Evolutionary conservation across 140 eudicot genomes (phyloP).

Genomic region (Flaveria floridana): DNA sequence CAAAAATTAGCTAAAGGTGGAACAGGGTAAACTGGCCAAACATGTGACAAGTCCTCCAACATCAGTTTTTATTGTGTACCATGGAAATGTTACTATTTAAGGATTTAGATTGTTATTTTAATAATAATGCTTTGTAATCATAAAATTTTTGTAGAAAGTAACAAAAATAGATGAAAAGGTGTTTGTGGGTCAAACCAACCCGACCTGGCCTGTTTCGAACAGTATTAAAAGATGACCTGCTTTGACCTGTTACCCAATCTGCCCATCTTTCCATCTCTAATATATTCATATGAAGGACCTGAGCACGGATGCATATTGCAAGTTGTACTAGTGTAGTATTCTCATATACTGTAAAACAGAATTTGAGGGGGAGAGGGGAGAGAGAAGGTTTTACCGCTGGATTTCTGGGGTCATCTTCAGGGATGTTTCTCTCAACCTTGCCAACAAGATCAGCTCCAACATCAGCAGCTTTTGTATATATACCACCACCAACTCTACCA

Average conservation of each 20-base stretch:
- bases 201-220: not conserved
- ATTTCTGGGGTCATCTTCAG: slow-evolving; percentile 94
- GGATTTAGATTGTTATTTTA: not conserved
- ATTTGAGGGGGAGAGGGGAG: not conserved
- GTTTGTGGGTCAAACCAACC: not conserved
- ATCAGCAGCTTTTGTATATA: slow-evolving; percentile 84
- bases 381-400: slow-evolving; percentile 63
- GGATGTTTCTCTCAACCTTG: slow-evolving; percentile 83
- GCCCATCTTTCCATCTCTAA: not conserved
- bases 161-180: not conserved
- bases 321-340: not conserved
- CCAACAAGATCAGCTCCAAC: slow-evolving; percentile 98
- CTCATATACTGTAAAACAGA: not conserved
- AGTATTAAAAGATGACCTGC: not conserved
- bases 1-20: not conserved
- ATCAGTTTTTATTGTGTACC: not conserved
- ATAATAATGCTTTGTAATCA: not conserved
- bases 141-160: not conserved
- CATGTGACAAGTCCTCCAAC: not conserved
- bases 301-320: not conserved
- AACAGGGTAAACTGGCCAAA: slow-evolving; percentile 2
- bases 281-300: not conserved
- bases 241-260: not conserved
- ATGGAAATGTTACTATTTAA: not conserved
- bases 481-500: slow-evolving; percentile 81